Conservation (phyloP, 2,329 filamentous ascomycete genomes). For the Elsinoe fawcettii region DNA sequence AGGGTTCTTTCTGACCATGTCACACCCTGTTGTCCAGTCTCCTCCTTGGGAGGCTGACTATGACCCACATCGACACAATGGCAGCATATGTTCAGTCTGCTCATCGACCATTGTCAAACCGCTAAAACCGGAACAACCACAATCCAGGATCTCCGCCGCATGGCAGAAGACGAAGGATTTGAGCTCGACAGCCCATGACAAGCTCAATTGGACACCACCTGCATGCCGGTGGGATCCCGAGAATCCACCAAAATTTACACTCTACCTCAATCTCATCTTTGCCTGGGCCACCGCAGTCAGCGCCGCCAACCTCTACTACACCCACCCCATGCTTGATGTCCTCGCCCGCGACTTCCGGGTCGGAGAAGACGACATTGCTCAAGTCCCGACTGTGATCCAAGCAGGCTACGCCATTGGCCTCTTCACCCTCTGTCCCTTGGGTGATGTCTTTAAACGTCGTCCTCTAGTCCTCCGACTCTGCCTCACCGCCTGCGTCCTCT, state of each 20-base stretch:
- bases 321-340: constrained; percentile 68
- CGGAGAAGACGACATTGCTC: constrained; percentile 56
- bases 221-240: constrained; percentile 61
- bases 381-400: constrained; percentile 69
- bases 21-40: not conserved
- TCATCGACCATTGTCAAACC: constrained; percentile 5
- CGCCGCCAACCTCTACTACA: constrained; percentile 76
- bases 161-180: not conserved
- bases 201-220: constrained; percentile 53
- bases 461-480: constrained; percentile 58
- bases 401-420: constrained; percentile 70
- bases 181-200: constrained; percentile 18
- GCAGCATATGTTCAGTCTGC: constrained; percentile 1
- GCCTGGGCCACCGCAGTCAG: constrained; percentile 59
- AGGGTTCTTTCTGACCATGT: not conserved
- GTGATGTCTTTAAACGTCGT: constrained; percentile 59
- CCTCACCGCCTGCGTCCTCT: constrained; percentile 52
- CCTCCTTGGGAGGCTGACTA: not conserved
- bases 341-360: constrained; percentile 65
- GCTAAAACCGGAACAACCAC: not conserved
- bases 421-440: constrained; percentile 68
- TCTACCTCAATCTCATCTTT: constrained; percentile 63
- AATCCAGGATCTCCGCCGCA: not conserved
- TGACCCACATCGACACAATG: constrained; percentile 7
- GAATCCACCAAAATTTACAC: constrained; percentile 59